Evolutionary conservation across 805 yeast species (phyloP).

Genomic region (Danielozyma ontarioensis): DNA sequence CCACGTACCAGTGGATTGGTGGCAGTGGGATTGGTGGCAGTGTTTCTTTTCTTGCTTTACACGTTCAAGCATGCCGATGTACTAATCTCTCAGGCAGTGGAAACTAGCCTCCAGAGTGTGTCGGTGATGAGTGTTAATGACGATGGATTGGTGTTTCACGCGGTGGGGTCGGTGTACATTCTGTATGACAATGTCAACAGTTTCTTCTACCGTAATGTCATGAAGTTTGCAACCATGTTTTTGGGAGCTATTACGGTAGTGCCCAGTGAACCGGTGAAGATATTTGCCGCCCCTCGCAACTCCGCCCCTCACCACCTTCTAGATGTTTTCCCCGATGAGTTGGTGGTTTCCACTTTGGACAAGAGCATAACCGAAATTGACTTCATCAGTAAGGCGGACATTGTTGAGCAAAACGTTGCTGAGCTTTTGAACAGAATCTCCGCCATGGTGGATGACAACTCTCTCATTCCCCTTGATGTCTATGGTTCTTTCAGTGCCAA

Average conservation of each 20-base stretch:
- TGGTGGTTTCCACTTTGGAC: constrained; percentile 15
- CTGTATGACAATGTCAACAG: constrained; percentile 23
- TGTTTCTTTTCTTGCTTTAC: too few relatives aligned
- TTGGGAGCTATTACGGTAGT: constrained; percentile 19
- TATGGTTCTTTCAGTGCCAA: constrained; percentile 13
- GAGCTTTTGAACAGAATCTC: constrained; percentile 9
- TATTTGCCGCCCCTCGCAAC: constrained; percentile 13
- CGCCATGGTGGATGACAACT: background rate
- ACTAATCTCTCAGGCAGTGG: constrained; percentile 16
- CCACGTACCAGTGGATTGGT: too few relatives aligned
- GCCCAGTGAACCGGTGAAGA: constrained; percentile 13
- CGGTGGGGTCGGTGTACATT: constrained; percentile 19
- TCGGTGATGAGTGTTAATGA: constrained; percentile 15
- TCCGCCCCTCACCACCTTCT: constrained; percentile 15
- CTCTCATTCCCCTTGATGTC: constrained; percentile 20
- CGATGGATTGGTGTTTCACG: constrained; percentile 24
- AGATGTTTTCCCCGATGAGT: constrained; percentile 21
- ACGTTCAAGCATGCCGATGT: too few relatives aligned
- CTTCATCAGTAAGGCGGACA: constrained; percentile 13
- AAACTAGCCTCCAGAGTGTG: constrained; percentile 17
- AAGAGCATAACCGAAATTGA: constrained; percentile 17
- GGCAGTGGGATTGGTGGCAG: too few relatives aligned
- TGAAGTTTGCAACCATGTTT: constrained; percentile 16
- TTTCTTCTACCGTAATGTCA: constrained; percentile 13
- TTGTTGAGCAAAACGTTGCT: constrained; percentile 7